Base-by-base conservation (phyloP, 164 flowering plant species). In the Stephania japonica region DNA sequence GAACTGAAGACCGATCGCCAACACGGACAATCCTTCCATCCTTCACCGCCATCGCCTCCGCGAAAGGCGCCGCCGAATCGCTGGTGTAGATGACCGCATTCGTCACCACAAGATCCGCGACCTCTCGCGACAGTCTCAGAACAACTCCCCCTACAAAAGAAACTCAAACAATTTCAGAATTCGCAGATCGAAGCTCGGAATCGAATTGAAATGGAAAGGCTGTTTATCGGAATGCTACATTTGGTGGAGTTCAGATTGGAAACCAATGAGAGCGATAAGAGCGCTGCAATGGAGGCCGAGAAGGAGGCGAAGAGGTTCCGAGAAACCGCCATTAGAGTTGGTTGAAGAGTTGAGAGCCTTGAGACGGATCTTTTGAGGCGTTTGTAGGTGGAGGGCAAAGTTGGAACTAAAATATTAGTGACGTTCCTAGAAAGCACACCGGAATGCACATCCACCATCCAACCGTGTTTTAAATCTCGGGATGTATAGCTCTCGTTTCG, bases 81-180 rank as follows among this genome's bases (percentile, higher is more conserved):
- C 90, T 81, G 23, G 98, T 94, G 84, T 87, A 91, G 13, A 92
- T 91, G 26, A 79, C 43, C 14, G 83, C 97, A 80, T 94, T 90
- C 24, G 43, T 87, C 67, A 94, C 85, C 47, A 92, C 72, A 80
- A 92, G 88, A 75, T 92, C 97, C 5, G 96, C 93, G 14, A 73
- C 80, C 1, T 73, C 25, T 12, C 76, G 70, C 42, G 78, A 74
- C 61, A 75, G 68, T 21, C 65, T 41, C 68, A 67, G 16, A 44
- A 32, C 38, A 2, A 7, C 5, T 63, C 62, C 27, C 75, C 77
- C 73, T 66, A 23, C 38, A 74, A 56, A 67, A 16, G 56, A 61
- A 61, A 7, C 16, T 18, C 44, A 71, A 27, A 19, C 38, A 4
- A 24, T 6, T 10, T 24, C 42, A 13, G 1, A 62, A 16, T 42